Evolutionary conservation across 805 yeast species (phyloP).

Genomic region (Citeromyces matritensis): DNA sequence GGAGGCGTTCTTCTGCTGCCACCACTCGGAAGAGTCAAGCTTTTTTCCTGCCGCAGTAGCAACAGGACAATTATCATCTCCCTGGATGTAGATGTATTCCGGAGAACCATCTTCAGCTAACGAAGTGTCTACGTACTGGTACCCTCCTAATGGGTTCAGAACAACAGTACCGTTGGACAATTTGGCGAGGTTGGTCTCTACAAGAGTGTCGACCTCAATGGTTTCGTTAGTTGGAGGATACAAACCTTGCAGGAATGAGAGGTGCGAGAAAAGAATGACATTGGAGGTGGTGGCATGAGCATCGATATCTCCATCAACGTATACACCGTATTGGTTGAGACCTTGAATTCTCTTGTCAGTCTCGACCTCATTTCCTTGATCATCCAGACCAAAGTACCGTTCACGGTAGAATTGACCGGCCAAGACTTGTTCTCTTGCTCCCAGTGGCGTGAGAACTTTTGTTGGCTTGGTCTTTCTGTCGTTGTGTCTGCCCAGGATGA

Average conservation of each 20-base stretch:
- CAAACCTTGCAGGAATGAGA: slow-evolving; percentile 29
- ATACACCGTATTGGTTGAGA: slow-evolving; percentile 17
- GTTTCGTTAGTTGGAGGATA: slow-evolving; percentile 24
- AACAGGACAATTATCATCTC: slow-evolving; percentile 25
- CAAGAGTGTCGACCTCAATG: slow-evolving; percentile 9
- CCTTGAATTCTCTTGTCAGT: slow-evolving; percentile 15
- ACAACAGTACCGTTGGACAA: slow-evolving; percentile 22
- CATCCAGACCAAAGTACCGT: slow-evolving; percentile 23
- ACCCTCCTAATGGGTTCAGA: slow-evolving; percentile 23
- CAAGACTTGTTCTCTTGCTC: slow-evolving; percentile 19
- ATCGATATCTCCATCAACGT: slow-evolving; percentile 18
- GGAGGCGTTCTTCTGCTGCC: slow-evolving; percentile 16
- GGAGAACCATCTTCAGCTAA: slow-evolving; percentile 18
- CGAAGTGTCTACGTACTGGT: slow-evolving; percentile 27
- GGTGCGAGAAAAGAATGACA: slow-evolving; percentile 23
- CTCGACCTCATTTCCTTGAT: slow-evolving; percentile 8
- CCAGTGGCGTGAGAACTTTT: slow-evolving; percentile 23
- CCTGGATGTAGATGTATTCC: slow-evolving; percentile 24
- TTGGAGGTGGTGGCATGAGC: slow-evolving; percentile 19
- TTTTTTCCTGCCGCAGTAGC: slow-evolving; percentile 16
- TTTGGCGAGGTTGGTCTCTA: slow-evolving; percentile 14
- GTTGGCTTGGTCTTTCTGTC: slow-evolving; percentile 33
- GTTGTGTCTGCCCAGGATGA: slow-evolving; percentile 32
- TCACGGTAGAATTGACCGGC: slow-evolving; percentile 24
- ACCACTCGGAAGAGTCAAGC: slow-evolving; percentile 14